Evolutionary conservation across 2,329 filamentous ascomycete genomes (phyloP).

Genomic region (Colletotrichum echinochloae): DNA sequence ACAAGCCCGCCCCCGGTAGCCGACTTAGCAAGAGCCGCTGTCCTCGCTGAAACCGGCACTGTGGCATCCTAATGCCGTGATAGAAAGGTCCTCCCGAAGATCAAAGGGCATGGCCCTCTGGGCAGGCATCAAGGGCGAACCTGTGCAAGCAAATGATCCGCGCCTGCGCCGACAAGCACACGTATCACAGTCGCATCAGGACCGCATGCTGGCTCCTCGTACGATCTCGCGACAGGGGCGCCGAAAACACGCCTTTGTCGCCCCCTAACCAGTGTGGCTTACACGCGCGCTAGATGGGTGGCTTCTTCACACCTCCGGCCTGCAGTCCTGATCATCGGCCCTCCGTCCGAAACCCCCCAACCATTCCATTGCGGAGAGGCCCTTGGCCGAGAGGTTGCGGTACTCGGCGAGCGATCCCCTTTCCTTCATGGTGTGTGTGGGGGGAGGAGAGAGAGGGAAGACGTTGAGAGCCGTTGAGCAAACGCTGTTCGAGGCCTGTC

Average conservation of each 20-base stretch:
- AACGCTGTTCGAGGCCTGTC: not conserved
- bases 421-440: not conserved
- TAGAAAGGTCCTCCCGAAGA: not conserved
- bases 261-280: not conserved
- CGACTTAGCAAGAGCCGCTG: too few species aligned
- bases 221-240: not conserved
- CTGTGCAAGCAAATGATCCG: not conserved
- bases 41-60: not conserved
- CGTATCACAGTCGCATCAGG: not conserved
- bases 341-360: not conserved
- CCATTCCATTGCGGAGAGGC: not conserved
- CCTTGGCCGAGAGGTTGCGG: slow-evolving; percentile 4
- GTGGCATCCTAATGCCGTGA: not conserved
- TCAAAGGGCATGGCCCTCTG: not conserved
- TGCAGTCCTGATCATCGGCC: not conserved
- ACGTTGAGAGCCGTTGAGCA: not conserved
- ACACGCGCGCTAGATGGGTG: not conserved
- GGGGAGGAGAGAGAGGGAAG: too few species aligned
- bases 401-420: not conserved
- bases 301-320: not conserved
- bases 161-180: not conserved
- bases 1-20: too few species aligned
- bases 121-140: not conserved
- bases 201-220: not conserved
- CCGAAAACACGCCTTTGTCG: not conserved